Evolutionary conservation across 495 filamentous ascomycete species (phyloP).

Genomic region (Penicillium silybi): DNA sequence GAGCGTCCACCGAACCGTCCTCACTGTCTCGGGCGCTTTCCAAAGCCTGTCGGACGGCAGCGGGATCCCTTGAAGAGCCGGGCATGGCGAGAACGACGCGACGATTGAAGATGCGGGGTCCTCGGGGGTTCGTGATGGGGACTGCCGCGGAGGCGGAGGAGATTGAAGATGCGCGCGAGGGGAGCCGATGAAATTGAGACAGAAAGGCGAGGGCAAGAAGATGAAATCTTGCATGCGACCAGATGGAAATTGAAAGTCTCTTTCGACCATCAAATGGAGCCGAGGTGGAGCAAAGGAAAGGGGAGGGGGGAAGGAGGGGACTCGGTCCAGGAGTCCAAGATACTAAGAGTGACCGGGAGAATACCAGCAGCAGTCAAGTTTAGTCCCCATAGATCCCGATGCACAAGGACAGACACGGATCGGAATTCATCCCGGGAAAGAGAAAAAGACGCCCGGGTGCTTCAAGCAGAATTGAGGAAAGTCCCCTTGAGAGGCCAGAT

Average conservation of each 20-base stretch:
- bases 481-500: neutral
- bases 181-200: conserved; percentile 1
- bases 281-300: conserved; percentile 25
- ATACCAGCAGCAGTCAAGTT: conserved; percentile 1
- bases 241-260: conserved; percentile 11
- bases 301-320: conserved; percentile 4
- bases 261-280: conserved; percentile 26
- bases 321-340: conserved; percentile 15
- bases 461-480: neutral
- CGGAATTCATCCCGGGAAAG: conserved; percentile 11
- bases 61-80: conserved; percentile 22
- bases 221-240: conserved; percentile 17
- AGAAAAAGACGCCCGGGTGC: neutral
- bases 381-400: conserved; percentile 3
- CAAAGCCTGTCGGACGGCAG: conserved; percentile 45
- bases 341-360: conserved; percentile 13
- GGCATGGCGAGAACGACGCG: conserved; percentile 3
- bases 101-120: neutral
- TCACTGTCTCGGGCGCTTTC: conserved; percentile 64
- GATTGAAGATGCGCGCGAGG: conserved; percentile 7
- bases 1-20: conserved; percentile 51
- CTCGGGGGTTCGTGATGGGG: neutral
- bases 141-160: neutral
- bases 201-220: conserved; percentile 2
- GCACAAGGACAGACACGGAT: conserved; percentile 10